Base-by-base conservation (phyloP, 2,329 filamentous ascomycete genomes). In the Pestalotiopsis sp. region DNA sequence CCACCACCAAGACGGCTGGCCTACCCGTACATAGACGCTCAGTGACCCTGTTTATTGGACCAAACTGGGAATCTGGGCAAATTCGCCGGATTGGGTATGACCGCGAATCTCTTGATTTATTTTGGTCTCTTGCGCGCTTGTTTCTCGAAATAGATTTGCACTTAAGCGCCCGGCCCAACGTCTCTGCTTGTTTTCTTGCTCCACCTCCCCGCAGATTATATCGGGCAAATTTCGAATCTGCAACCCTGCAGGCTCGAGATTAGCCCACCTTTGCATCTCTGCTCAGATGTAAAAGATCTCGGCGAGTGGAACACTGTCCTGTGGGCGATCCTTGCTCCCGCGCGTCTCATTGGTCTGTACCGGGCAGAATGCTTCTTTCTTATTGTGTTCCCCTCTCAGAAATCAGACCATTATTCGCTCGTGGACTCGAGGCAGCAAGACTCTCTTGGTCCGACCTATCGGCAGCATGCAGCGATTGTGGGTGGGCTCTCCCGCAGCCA, bases 101-200 rank as follows among this genome's bases (percentile, higher is more conserved):
- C 31, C 20, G 17, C 57, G 17, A 17, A 25, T 7, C 20, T 65
- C 20, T 27, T 41, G 57, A 41, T 66, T 58, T 66, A 68, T 56
- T 66, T 59, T 68, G 58, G 67, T 31, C 36, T 20, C 14, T 62
- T 58, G 63, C 64, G 63, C 67, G 63, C 58, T 64, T 64, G 64
- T 57, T 49, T 64, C 67, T 36, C 7, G 31, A 36, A 36, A 36
- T 36, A 36, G 31, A 69, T 69, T 69, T 64, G 59, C 68, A 58
- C 23, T 25, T 63, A 63, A 56, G 20, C 58, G 57, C 58, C 64
- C 56, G 56, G 56, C 23, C 23, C 59, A 62, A 39, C 59, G 31
- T 31, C 59, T 36, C 12, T 62, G 12, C 56, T 25, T 25, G 25
- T 14, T 13, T 13, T 66, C 41, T n/a, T 14, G 13, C 41, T 66